These are phyloP conservation scores for Arthrobotrys iridis DNA, from an alignment of 2,329 filamentous ascomycete genomes.

Conservation along the genomic window DNA sequence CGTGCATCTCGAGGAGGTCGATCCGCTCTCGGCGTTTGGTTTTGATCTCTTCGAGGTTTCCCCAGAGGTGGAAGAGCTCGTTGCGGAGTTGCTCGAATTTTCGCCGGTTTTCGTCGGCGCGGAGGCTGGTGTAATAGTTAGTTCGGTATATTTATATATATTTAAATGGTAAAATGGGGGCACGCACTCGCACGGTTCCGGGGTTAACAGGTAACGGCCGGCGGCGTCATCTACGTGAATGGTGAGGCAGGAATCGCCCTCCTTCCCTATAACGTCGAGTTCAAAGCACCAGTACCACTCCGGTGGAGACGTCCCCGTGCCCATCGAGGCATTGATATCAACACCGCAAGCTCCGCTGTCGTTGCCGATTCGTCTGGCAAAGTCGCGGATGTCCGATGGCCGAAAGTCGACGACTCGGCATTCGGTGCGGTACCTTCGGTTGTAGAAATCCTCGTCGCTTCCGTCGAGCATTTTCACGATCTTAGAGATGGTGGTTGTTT, in stretches of 20 bases:
- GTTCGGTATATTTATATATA: neutral
- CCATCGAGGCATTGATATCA: neutral
- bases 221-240: constrained; percentile 43
- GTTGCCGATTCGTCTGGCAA: constrained; percentile 13
- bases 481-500: constrained; percentile 27
- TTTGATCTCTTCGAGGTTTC: constrained; percentile 42
- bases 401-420: constrained; percentile 41
- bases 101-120: neutral
- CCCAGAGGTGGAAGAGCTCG: constrained; percentile 46
- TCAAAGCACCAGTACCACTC: constrained; percentile 52
- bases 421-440: constrained; percentile 44
- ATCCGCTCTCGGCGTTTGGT: constrained; percentile 22
- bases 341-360: constrained; percentile 23
- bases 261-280: constrained; percentile 39
- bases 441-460: constrained; percentile 29
- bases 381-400: constrained; percentile 28
- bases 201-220: constrained; percentile 28
- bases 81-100: constrained; percentile 11
- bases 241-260: constrained; percentile 8
- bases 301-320: neutral
- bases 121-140: constrained; percentile 10
- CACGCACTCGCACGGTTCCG: constrained; percentile 44
- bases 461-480: constrained; percentile 30
- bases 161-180: neutral
- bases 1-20: neutral